phyloP scores from a whole-genome alignment of 225 moss, liverwort and hornwort species.

The Marchantia polymorpha region DNA sequence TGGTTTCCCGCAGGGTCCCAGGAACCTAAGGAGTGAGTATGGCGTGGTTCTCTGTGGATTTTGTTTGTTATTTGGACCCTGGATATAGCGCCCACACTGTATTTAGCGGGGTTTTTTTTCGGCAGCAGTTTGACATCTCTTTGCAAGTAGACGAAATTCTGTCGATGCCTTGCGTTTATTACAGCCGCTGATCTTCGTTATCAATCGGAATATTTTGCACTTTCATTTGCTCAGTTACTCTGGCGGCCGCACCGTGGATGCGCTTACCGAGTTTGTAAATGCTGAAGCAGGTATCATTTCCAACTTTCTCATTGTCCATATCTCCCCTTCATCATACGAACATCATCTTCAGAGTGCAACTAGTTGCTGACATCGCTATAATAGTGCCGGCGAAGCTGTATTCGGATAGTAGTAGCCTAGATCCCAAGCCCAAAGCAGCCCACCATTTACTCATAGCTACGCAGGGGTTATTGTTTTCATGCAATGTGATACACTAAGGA shows the following conservation, averaged over 20 bases:
- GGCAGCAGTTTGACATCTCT: neutral
- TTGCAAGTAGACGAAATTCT: neutral
- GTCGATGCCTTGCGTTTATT: neutral
- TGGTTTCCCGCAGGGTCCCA: constrained; percentile 93
- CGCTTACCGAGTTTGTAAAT: constrained; percentile 83
- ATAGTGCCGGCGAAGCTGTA: too few relatives aligned
- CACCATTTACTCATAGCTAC: too few relatives aligned
- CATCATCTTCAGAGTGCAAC: too few relatives aligned
- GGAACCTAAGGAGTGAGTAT: constrained; percentile 85
- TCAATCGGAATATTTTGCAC: neutral
- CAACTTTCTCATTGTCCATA: neutral
- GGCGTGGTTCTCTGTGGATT: neutral
- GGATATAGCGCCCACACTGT: neutral
- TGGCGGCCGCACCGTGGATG: constrained; percentile 81
- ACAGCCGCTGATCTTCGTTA: neutral
- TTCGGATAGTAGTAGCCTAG: too few relatives aligned
- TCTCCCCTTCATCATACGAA: too few relatives aligned
- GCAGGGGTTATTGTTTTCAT: too few relatives aligned
- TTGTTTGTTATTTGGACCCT: neutral
- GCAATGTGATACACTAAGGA: too few relatives aligned
- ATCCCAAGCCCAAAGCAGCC: too few relatives aligned
- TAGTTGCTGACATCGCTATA: too few relatives aligned
- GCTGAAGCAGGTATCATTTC: constrained; percentile 66
- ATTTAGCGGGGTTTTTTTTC: too few relatives aligned
- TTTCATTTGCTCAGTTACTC: constrained; percentile 62